phyloP scores from a whole-genome alignment of 768 basidiomycete species.

The Cystobasidium ongulense region DNA sequence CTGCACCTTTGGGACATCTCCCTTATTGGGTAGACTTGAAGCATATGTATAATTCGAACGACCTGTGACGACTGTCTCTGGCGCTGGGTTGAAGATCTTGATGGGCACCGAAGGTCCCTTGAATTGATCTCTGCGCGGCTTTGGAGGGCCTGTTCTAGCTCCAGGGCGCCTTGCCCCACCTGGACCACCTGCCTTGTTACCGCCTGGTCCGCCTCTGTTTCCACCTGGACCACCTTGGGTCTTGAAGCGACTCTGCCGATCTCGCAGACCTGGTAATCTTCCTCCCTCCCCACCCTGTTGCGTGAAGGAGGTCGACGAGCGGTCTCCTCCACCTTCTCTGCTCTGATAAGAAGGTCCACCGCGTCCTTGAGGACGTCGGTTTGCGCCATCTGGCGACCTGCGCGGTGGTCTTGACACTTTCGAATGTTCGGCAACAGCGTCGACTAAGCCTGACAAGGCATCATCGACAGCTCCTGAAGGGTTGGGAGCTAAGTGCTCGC shows the following conservation, averaged over 20 bases:
- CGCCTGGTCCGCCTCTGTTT: neutral
- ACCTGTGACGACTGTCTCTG: neutral
- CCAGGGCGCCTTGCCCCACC: neutral
- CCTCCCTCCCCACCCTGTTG: neutral
- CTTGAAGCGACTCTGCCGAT: neutral
- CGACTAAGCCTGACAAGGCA: neutral
- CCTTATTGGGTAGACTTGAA: neutral
- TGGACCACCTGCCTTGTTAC: no score
- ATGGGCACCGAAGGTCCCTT: neutral
- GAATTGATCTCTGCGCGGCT: neutral
- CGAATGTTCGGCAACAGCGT: neutral
- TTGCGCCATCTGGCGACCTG: neutral
- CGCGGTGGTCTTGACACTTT: neutral
- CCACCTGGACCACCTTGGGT: neutral
- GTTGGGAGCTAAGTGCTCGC: slow-evolving; percentile 14
- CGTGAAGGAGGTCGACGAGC: neutral
- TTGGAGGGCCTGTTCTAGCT: neutral
- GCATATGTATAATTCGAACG: neutral
- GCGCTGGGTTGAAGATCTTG: neutral
- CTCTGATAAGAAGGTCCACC: neutral
- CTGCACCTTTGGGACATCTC: neutral
- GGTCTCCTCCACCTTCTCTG: neutral
- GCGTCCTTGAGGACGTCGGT: neutral
- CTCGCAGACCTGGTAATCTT: neutral
- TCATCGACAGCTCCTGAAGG: neutral